Conservation (phyloP, 257 asterid species). For the Lycium ferocissimum region DNA sequence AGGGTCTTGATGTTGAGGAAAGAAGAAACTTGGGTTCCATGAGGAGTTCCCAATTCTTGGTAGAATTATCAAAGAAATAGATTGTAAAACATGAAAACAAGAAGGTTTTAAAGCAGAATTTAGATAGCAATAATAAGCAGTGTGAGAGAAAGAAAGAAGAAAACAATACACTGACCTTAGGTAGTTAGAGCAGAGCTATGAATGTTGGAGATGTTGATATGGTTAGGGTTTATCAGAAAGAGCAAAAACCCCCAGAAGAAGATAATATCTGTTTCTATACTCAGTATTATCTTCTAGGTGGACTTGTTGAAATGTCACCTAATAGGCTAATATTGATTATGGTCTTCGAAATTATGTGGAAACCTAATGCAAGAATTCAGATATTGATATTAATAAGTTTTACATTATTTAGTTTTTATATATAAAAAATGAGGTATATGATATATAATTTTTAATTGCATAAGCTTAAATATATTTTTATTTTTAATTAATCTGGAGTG, state of each 20-base stretch:
- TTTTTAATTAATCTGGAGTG: no score
- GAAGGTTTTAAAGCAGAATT: constrained; percentile 26
- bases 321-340: no score
- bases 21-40: constrained; percentile 71
- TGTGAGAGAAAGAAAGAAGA: constrained; percentile 11
- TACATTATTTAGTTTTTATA: no score
- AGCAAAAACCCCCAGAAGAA: constrained; percentile 45
- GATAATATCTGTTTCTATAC: background rate
- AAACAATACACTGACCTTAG: constrained; percentile 46
- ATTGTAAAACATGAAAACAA: constrained; percentile 33
- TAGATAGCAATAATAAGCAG: constrained; percentile 1
- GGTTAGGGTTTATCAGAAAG: constrained; percentile 62
- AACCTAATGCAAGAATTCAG: no score
- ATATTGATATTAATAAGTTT: no score
- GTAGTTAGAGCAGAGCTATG: constrained; percentile 13
- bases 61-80: constrained; percentile 29
- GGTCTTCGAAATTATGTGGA: no score
- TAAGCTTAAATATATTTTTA: no score
- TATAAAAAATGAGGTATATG: no score
- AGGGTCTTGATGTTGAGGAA: constrained; percentile 56
- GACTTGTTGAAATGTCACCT: background rate
- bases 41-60: constrained; percentile 29
- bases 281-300: background rate
- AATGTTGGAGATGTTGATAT: background rate
- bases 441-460: no score